Conservation (phyloP, 257 asterid species). For the Dorcoceras hygrometricum region DNA sequence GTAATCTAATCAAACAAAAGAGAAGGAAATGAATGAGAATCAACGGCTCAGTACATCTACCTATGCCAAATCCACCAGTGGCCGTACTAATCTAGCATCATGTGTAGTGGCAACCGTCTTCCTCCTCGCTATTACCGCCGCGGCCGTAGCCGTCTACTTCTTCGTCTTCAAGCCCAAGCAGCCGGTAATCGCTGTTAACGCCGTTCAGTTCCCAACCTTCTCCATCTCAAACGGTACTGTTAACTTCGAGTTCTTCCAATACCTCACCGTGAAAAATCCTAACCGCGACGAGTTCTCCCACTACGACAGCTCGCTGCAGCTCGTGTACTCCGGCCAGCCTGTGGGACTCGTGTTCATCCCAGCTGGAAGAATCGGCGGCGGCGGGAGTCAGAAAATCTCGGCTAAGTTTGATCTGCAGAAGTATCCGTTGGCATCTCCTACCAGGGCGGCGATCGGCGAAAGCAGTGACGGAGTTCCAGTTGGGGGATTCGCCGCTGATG, state of each 20-base stretch:
- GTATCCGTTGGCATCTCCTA: conserved; percentile 56
- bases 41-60: conserved; percentile 49
- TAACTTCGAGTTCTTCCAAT: conserved; percentile 80
- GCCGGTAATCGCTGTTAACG: conserved; percentile 76
- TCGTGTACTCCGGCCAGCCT: conserved; percentile 76
- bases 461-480: conserved; percentile 5
- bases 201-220: conserved; percentile 82
- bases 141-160: conserved; percentile 62
- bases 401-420: conserved; percentile 75
- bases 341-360: conserved; percentile 83
- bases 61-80: conserved; percentile 34
- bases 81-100: conserved; percentile 74
- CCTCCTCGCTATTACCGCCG: conserved; percentile 56
- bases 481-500: conserved; percentile 28
- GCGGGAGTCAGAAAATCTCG: conserved; percentile 77
- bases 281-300: conserved; percentile 89
- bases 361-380: conserved; percentile 79
- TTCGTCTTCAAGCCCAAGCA: conserved; percentile 76
- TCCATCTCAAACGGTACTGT: conserved; percentile 75
- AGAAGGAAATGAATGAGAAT: conserved; percentile 45
- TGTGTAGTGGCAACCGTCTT: conserved; percentile 76
- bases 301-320: conserved; percentile 95
- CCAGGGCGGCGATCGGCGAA: conserved; percentile 39
- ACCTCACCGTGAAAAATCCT: conserved; percentile 82
- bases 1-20: not conserved